Evolutionary conservation across 805 yeast species (phyloP).

Genomic region (Teunomyces panamensis): DNA sequence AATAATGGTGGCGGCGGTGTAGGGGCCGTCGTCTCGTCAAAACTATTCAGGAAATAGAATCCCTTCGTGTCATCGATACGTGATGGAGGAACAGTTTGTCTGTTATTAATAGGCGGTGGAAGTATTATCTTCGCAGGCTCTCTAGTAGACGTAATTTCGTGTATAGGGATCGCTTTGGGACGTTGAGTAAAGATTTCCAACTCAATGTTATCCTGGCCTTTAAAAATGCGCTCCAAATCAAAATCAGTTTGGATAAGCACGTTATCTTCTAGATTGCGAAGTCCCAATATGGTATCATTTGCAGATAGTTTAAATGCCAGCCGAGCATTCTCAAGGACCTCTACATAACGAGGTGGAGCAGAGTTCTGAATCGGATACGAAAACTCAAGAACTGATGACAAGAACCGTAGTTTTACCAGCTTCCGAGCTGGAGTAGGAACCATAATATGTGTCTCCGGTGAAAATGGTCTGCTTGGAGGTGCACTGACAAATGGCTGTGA

Average conservation of each 20-base stretch:
- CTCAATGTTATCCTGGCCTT: slow-evolving; percentile 27
- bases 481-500: not conserved
- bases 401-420: slow-evolving; percentile 46
- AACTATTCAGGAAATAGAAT: slow-evolving; percentile 19
- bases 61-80: not conserved
- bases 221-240: slow-evolving; percentile 39
- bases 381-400: slow-evolving; percentile 57
- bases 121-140: slow-evolving; percentile 26
- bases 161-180: slow-evolving; percentile 32
- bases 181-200: slow-evolving; percentile 37
- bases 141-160: slow-evolving; percentile 30
- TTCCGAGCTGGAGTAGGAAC: slow-evolving; percentile 13
- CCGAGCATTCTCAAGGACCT: slow-evolving; percentile 74
- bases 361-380: slow-evolving; percentile 60
- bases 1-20: slow-evolving; percentile 26
- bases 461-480: slow-evolving; percentile 1
- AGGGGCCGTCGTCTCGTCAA: slow-evolving; percentile 15
- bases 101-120: slow-evolving; percentile 31
- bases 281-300: slow-evolving; percentile 18
- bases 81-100: slow-evolving; percentile 5
- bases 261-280: slow-evolving; percentile 25
- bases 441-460: not conserved
- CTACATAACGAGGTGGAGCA: slow-evolving; percentile 78
- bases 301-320: slow-evolving; percentile 52
- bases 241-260: slow-evolving; percentile 27